Percentiles rank a stretch among this genome's conserved stretches.
Conservation (phyloP, 1,284 basidiomycete species). For the Ganoderma lingzhi region DNA sequence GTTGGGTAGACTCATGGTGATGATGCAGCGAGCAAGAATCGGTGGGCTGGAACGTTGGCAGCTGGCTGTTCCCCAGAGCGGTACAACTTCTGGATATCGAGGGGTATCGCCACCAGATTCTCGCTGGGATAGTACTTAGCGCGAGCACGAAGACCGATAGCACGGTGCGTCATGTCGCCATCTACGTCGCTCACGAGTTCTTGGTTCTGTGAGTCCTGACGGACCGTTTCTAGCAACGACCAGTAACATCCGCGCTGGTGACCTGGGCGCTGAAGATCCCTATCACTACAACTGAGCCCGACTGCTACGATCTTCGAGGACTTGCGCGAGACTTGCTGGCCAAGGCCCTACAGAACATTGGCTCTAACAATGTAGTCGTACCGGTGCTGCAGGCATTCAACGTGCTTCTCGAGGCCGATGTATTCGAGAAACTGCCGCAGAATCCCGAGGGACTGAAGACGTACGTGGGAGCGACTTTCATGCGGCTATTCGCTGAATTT, state of each 20-base stretch:
- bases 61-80: conserved; percentile 75
- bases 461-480: conserved; percentile 46
- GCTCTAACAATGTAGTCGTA: conserved; percentile 76
- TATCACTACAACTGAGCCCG: conserved; percentile 36
- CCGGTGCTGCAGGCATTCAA: conserved; percentile 82
- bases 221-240: conserved; percentile 64
- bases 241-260: conserved; percentile 67
- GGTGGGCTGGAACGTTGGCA: conserved; percentile 71
- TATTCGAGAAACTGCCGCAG: conserved; percentile 54
- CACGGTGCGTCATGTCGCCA: conserved; percentile 60
- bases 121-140: conserved; percentile 81
- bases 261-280: conserved; percentile 65
- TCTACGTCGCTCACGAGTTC: not conserved
- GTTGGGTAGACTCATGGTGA: conserved; percentile 9
- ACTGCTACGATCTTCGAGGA: conserved; percentile 53
- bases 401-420: conserved; percentile 73
- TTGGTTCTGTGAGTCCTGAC: conserved; percentile 25
- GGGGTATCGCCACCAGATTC: conserved; percentile 67
- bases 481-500: conserved; percentile 18
- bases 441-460: conserved; percentile 55
- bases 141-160: conserved; percentile 84
- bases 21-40: conserved; percentile 43
- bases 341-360: conserved; percentile 60
- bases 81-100: conserved; percentile 72
- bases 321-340: conserved; percentile 64